A percentile compares a stretch with the other conserved stretches of the same genome.
These are phyloP conservation scores for Picea glauca DNA, from an alignment of 75 land plant genomes.

Conservation along the genomic window DNA sequence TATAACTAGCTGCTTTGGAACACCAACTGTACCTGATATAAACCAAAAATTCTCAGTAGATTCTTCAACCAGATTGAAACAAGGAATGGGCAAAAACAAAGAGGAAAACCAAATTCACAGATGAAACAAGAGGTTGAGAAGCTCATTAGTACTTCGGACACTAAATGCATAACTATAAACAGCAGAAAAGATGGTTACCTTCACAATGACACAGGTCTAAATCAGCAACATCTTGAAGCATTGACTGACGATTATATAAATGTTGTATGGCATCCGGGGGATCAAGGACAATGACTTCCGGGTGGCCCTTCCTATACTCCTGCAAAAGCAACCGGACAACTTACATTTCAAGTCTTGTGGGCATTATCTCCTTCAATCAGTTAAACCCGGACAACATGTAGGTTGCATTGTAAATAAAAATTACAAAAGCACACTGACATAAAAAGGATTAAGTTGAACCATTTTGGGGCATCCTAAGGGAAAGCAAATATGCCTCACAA, in stretches of 20 bases:
- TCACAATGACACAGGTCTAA: slow-evolving; percentile 48
- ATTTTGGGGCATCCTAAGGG: not conserved
- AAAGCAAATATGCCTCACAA: not conserved
- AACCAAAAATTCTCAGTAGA: too few species aligned
- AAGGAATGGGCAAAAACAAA: too few species aligned
- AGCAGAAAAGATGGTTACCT: slow-evolving; percentile 30
- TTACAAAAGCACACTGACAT: not conserved
- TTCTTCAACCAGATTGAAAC: too few species aligned
- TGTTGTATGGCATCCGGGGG: slow-evolving; percentile 89
- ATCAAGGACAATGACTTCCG: slow-evolving; percentile 85
- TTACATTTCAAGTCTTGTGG: too few species aligned
- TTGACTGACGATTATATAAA: slow-evolving; percentile 80
- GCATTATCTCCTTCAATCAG: not conserved
- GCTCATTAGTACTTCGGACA: too few species aligned
- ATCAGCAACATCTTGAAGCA: slow-evolving; percentile 83
- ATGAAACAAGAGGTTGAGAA: too few species aligned
- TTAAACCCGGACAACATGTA: not conserved
- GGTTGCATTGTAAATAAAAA: not conserved
- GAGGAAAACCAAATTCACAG: too few species aligned
- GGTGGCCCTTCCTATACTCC: slow-evolving; percentile 69
- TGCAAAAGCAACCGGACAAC: slow-evolving; percentile 13
- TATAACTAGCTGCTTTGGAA: slow-evolving; percentile 72
- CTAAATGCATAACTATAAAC: not conserved
- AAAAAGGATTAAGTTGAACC: not conserved
- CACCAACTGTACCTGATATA: slow-evolving; percentile 7